A percentile compares a stretch with the other conserved stretches of the same genome.
phyloP scores from a whole-genome alignment of 2,329 filamentous ascomycete species.

The Mariannaea elegans region DNA sequence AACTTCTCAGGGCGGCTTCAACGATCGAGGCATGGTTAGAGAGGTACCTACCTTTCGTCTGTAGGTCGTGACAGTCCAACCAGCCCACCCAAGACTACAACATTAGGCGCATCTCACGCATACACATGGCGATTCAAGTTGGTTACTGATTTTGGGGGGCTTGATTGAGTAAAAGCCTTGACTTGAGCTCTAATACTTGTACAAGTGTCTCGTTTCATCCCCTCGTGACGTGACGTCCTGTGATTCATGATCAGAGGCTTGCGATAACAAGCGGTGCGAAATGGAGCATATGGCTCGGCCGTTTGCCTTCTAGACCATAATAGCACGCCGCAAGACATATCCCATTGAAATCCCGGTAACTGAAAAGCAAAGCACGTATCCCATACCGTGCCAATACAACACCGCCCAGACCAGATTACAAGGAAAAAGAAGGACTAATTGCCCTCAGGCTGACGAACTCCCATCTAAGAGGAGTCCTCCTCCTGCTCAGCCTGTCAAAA shows the following conservation, averaged over 20 bases:
- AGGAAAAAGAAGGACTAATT: slow-evolving; percentile 40
- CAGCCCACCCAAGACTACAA: too few relatives aligned
- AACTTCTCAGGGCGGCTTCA: too few relatives aligned
- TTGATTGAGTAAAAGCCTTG: slow-evolving; percentile 32
- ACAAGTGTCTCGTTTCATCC: slow-evolving; percentile 43
- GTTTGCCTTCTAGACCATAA: slow-evolving; percentile 44
- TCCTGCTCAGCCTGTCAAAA: slow-evolving; percentile 63
- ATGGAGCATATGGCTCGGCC: slow-evolving; percentile 37
- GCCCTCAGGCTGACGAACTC: background rate
- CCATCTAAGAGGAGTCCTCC: slow-evolving; percentile 59
- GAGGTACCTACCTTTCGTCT: too few relatives aligned
- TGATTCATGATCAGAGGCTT: slow-evolving; percentile 38
- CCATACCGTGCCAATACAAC: slow-evolving; percentile 54
- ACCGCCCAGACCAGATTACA: slow-evolving; percentile 51
- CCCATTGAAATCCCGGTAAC: slow-evolving; percentile 46
- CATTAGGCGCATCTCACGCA: too few relatives aligned
- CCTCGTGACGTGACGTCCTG: slow-evolving; percentile 35
- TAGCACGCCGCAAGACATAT: slow-evolving; percentile 45
- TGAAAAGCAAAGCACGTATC: slow-evolving; percentile 49
- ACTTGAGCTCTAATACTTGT: slow-evolving; percentile 38
- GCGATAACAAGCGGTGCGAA: slow-evolving; percentile 29
- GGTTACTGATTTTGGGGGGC: slow-evolving; percentile 22
- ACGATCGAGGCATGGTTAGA: too few relatives aligned
- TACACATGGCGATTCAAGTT: background rate
- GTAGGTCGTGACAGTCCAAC: too few relatives aligned